phyloP scores from a whole-genome alignment of 192 early-diverging fungal species.

The Backusella psychrophila region DNA sequence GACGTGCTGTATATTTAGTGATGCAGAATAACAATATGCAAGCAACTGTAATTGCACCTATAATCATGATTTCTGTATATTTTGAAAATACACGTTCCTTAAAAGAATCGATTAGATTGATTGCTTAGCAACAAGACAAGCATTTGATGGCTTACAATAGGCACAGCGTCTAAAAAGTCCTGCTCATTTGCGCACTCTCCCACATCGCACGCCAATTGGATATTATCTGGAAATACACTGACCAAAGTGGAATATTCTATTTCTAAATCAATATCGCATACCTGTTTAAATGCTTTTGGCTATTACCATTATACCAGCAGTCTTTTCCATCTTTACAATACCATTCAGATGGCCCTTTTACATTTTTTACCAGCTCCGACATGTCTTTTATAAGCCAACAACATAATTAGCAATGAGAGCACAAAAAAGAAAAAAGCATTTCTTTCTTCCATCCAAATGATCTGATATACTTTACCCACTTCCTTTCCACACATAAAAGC shows the following conservation, averaged over 20 bases:
- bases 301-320: conserved; percentile 39
- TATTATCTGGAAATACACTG: conserved; percentile 43
- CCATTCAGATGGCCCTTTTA: conserved; percentile 37
- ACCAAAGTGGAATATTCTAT: conserved; percentile 37
- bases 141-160: conserved; percentile 12
- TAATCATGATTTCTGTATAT: conserved; percentile 21
- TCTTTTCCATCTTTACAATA: conserved; percentile 33
- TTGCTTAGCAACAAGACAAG: neutral
- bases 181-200: conserved; percentile 70
- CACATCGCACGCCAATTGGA: conserved; percentile 70
- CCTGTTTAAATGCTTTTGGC: neutral
- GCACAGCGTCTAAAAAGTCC: conserved; percentile 31
- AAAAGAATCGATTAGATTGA: neutral
- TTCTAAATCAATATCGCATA: neutral
- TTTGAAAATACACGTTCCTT: conserved; percentile 26
- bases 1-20: conserved; percentile 13
- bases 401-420: neutral
- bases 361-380: conserved; percentile 34
- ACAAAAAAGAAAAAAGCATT: neutral
- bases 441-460: neutral
- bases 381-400: conserved; percentile 13
- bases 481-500: conserved; percentile 82
- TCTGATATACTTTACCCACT: conserved; percentile 28
- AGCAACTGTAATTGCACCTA: conserved; percentile 11
- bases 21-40: conserved; percentile 14